Conservation (phyloP, 768 basidiomycete genomes). For the Mycena epipterygia region DNA sequence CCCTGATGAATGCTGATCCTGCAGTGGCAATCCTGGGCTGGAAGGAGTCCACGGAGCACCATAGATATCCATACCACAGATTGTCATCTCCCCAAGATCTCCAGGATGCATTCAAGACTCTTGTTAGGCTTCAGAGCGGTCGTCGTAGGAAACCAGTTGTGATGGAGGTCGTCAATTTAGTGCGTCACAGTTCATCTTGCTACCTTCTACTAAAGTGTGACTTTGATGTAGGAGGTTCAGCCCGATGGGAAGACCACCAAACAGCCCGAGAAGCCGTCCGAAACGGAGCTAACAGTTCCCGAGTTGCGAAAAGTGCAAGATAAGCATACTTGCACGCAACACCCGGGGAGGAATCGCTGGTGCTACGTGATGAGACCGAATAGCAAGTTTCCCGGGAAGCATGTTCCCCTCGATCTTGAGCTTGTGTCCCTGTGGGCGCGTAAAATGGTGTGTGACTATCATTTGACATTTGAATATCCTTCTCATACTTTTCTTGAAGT, state of each 20-base stretch:
- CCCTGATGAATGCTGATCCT: slow-evolving; percentile 4
- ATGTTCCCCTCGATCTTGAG: background rate
- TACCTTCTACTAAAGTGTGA: background rate
- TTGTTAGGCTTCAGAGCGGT: background rate
- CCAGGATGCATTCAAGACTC: background rate
- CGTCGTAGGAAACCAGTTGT: background rate
- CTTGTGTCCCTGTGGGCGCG: slow-evolving; percentile 4
- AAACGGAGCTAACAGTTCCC: slow-evolving; percentile 5
- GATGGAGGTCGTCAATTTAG: slow-evolving; percentile 11
- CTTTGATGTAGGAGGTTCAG: slow-evolving; percentile 5
- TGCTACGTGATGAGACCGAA: slow-evolving; percentile 13
- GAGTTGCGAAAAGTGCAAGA: slow-evolving; percentile 4
- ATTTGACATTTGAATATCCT: background rate
- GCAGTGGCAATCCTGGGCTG: background rate
- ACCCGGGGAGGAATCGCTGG: slow-evolving; percentile 16
- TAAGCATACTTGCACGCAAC: slow-evolving; percentile 1
- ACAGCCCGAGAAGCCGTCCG: slow-evolving; percentile 5
- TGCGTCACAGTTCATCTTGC: background rate
- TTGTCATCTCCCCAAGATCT: background rate
- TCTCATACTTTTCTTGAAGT: background rate
- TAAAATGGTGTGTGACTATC: background rate
- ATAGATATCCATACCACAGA: background rate
- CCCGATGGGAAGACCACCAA: slow-evolving; percentile 15
- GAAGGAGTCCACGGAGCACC: slow-evolving; percentile 2
- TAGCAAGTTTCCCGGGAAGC: slow-evolving; percentile 1